Evolutionary conservation across 768 basidiomycete species (phyloP).

Genomic region (Pleurotus cornucopiae): DNA sequence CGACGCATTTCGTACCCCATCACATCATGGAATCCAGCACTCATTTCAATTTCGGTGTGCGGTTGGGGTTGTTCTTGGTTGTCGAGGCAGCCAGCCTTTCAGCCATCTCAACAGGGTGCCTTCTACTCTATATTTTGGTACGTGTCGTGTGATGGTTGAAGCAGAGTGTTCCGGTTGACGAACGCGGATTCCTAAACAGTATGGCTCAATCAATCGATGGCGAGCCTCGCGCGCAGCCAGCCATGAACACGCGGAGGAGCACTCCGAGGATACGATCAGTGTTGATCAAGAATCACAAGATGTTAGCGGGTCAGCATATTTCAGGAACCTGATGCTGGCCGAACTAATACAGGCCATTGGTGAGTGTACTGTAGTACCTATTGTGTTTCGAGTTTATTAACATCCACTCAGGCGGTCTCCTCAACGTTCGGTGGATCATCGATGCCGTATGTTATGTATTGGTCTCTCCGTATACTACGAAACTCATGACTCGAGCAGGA

Average conservation of each 20-base stretch:
- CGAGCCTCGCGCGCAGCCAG: neutral
- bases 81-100: conserved; percentile 15
- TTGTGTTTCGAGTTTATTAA: neutral
- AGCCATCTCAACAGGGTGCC: conserved; percentile 14
- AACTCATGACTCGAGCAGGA: neutral
- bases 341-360: conserved; percentile 44
- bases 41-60: neutral
- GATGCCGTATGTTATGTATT: conserved; percentile 21
- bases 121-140: conserved; percentile 23
- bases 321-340: conserved; percentile 43
- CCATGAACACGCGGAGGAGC: neutral
- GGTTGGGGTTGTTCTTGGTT: neutral
- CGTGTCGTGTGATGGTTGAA: conserved; percentile 3
- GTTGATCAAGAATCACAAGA: conserved; percentile 13
- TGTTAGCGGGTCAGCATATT: conserved; percentile 32
- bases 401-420: conserved; percentile 26
- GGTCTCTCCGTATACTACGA: neutral
- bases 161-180: neutral
- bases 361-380: conserved; percentile 4
- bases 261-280: neutral
- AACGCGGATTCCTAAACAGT: neutral
- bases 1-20: no score
- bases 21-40: no score
- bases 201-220: neutral
- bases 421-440: conserved; percentile 30